Evolutionary conservation across 331 rosid species (phyloP), one percentile per base, ranked within the genome.

Genomic region (Dryas integrifolia): DNA sequence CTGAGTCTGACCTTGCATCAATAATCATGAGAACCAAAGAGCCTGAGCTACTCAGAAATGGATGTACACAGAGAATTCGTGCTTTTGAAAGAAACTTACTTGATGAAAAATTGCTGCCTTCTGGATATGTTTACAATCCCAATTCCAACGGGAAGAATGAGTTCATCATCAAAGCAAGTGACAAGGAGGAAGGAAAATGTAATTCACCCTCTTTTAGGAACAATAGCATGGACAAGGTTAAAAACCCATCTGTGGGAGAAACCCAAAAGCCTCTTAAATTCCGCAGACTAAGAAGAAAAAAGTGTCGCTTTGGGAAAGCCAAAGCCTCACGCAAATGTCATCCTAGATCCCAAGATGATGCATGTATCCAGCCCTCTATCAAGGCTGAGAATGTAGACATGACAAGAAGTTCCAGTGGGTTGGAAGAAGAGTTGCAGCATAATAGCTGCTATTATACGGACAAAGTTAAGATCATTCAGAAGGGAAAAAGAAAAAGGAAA

Each of bases 41-140:
- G 51, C 83, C 88, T 52, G 90, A 89, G 72, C 86, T 83, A 41
- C 82, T 78, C 77, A 84, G 82, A 81, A 89, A 92, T 81, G 97
- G 96, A 61, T 86, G 91, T 65, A 85, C 92, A 45, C 97, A 89
- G 56, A 83, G 97, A 77, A 83, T 86, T 49, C 86, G 79, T 77
- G 94, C 97, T 39, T 87, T 82, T 45, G 96, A 88, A 77, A 87
- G 90, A 63, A 88, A 75, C 14, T 72, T 80, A 70, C 41, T 77
- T 40, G 82, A 84, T 76, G 85, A 61, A 50, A 80, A 80, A 64
- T 47, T 85, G 55, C 69, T 77, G 40, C 65, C 57, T 48, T 55
- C 70, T 72, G 77, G 30, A 70, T 75, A 71, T 52, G 81, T 58
- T 14, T 72, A 16, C 72, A 79, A 48, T 69, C 73, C 66, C 58